Evolutionary conservation across 208 protist species (phyloP).

Genomic region (Leishmania amazonensis): DNA sequence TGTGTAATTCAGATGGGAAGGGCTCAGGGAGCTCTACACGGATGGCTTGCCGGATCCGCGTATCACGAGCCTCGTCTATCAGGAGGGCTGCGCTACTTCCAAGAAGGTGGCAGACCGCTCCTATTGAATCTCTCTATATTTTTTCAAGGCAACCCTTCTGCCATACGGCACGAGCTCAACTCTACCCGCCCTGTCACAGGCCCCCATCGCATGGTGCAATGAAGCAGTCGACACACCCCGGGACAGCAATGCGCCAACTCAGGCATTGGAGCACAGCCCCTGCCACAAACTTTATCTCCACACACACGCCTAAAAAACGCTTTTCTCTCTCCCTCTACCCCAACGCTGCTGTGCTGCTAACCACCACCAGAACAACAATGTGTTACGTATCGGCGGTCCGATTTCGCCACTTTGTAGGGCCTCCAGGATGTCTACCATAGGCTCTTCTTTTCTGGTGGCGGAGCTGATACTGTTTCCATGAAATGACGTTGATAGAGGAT

Average conservation of each 20-base stretch:
- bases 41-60: constrained; percentile 45
- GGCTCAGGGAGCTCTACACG: constrained; percentile 43
- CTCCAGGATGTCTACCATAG: background rate
- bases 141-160: background rate
- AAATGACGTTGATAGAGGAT: background rate
- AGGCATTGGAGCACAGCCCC: background rate
- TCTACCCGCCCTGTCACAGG: background rate
- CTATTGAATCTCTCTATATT: constrained; percentile 34
- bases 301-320: background rate
- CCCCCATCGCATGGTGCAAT: background rate
- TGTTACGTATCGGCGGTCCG: background rate
- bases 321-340: background rate
- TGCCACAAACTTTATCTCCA: background rate
- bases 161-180: background rate
- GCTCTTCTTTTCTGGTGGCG: background rate
- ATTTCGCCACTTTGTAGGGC: background rate
- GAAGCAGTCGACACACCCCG: background rate
- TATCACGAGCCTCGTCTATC: constrained; percentile 20
- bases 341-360: background rate
- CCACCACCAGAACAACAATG: background rate
- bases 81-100: constrained; percentile 29
- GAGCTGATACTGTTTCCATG: background rate
- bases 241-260: background rate
- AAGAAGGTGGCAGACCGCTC: constrained; percentile 36
- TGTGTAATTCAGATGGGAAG: constrained; percentile 45